Evolutionary conservation across 495 filamentous ascomycete species (phyloP), one percentile per base, ranked within the genome.

Genomic region (Penicillium alfredii): DNA sequence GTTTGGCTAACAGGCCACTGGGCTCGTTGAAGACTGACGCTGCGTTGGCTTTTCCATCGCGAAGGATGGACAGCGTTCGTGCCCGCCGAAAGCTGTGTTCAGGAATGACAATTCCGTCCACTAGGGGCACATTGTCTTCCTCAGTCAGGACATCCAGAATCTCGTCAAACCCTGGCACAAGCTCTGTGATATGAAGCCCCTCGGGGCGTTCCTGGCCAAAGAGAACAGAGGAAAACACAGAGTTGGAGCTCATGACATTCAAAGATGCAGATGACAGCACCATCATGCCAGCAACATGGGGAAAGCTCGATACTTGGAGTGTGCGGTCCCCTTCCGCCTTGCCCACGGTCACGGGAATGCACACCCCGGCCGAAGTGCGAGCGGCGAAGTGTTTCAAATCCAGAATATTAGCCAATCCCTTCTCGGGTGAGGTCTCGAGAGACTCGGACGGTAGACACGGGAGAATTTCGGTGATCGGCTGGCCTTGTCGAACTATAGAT

Each of bases 231-330:
- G 86, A 92, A 57, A 98, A 95, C 12, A 93, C 90, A 5, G 88
- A 84, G 56, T 98, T 98, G 1, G 88, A 88, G 61, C 89, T 95
- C 33, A 82, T 84, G 49, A 98, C 88, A 14, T 73, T 72, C 32
- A 96, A 66, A 1, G 73, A 80, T 7, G 80, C 59, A 1, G 93
- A 79, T 11, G 80, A 81, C 2, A 97, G 65, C 3, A 97, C 92
- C 57, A 98, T 79, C 51, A 98, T 95, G 21, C 92, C 92, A 28
- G 92, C 93, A 53, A 98, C 95, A 53, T 98, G 88, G 5, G 92
- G 92, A 35, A 94, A 95, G 52, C 87, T 93, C 8, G 88, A 93
- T 16, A 97, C 77, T 15, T 84, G 77, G 35, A 98, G 66, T 33
- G 81, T 79, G 6, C 71, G 65, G 29, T 71, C 57, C n/a, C 69